A percentile compares a stretch with the other conserved stretches of the same genome.
Evolutionary conservation across 2,329 filamentous ascomycete species (phyloP).

Genomic region (Ceratocystis eucalypticola): DNA sequence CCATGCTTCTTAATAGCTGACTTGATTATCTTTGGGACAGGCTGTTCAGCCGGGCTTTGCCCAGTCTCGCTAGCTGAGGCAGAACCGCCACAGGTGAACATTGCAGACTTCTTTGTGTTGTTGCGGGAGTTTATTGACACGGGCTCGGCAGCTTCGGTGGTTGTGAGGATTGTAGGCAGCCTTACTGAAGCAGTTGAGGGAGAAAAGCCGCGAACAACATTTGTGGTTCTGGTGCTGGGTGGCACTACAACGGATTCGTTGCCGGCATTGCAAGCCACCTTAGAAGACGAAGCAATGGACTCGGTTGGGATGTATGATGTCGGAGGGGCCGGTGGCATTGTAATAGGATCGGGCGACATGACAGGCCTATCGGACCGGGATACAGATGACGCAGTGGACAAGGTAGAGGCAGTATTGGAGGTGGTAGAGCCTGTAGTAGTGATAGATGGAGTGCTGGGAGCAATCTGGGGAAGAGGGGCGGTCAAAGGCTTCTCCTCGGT

Average conservation of each 20-base stretch:
- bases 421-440: constrained; percentile 23
- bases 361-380: constrained; percentile 24
- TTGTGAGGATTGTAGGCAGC: constrained; percentile 8
- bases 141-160: constrained; percentile 26
- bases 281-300: constrained; percentile 13
- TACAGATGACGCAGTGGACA: constrained; percentile 18
- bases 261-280: constrained; percentile 23
- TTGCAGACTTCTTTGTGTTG: constrained; percentile 49
- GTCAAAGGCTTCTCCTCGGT: constrained; percentile 63
- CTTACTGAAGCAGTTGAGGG: constrained; percentile 35
- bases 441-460: background rate
- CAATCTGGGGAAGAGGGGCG: constrained; percentile 35
- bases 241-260: constrained; percentile 25
- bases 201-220: constrained; percentile 63
- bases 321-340: constrained; percentile 24
- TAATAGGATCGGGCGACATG: constrained; percentile 21
- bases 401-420: constrained; percentile 33
- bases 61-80: constrained; percentile 55
- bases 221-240: constrained; percentile 5
- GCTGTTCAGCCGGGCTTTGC: constrained; percentile 33
- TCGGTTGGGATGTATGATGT: constrained; percentile 18
- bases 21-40: constrained; percentile 24
- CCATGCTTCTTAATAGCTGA: constrained; percentile 25
- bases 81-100: constrained; percentile 63
- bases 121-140: constrained; percentile 44